These are phyloP conservation scores for Penicillium sp. DNA, from an alignment of 2,329 filamentous ascomycete genomes.

Conservation along the genomic window DNA sequence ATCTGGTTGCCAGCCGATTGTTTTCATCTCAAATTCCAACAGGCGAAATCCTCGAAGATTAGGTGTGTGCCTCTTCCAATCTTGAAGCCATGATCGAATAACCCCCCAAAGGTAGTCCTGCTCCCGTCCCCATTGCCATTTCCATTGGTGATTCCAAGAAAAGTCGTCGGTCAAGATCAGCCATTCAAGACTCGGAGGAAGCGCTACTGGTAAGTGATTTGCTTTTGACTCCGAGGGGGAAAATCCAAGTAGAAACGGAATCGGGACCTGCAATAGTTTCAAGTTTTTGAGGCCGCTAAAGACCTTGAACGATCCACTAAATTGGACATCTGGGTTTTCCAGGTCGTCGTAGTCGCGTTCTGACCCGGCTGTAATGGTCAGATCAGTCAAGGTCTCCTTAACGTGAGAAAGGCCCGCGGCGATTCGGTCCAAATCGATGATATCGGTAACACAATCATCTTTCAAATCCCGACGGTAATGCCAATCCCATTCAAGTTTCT, in stretches of 20 bases:
- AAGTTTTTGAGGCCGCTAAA: neutral
- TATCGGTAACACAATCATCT: neutral
- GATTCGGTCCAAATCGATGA: neutral
- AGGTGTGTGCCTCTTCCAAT: neutral
- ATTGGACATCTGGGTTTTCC: neutral
- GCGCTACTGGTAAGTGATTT: neutral
- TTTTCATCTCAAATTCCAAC: neutral
- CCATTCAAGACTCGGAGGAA: neutral
- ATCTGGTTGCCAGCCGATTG: neutral
- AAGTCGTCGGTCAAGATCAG: neutral
- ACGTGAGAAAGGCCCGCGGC: neutral
- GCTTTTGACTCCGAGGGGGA: neutral
- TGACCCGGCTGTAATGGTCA: slow-evolving; percentile 1
- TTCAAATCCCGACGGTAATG: neutral
- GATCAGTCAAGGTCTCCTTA: slow-evolving; percentile 2
- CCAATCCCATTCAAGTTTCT: neutral
- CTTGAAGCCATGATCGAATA: slow-evolving; percentile 2
- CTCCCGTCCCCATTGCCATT: neutral
- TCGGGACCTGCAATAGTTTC: neutral
- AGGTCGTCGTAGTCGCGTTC: neutral
- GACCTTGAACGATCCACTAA: neutral
- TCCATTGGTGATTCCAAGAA: neutral
- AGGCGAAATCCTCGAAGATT: neutral
- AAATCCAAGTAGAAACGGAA: neutral
- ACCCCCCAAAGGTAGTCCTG: neutral